Conservation (phyloP, 306 rosid genomes). For the Spatholobus suberectus region DNA sequence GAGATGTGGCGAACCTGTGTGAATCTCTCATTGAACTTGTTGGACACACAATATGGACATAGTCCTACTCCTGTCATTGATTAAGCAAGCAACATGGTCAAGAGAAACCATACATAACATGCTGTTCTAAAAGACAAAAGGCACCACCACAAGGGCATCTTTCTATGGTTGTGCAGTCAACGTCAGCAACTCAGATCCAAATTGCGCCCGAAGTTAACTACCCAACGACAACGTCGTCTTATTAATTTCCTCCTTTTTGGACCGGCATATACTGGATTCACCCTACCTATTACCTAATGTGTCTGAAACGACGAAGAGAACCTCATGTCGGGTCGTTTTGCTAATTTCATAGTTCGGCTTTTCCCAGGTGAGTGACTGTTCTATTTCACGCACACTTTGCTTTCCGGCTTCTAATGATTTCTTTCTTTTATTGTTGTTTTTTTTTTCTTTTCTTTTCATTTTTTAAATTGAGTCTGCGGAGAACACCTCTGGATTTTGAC, state of each 20-base stretch:
- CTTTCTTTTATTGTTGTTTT: not conserved
- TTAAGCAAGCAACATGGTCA: not conserved
- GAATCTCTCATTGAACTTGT: not conserved
- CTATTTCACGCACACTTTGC: not conserved
- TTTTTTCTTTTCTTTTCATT: no score
- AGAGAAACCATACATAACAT: not conserved
- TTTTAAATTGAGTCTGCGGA: not conserved
- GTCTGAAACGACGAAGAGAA: not conserved
- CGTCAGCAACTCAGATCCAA: constrained; percentile 47
- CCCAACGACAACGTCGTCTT: constrained; percentile 12
- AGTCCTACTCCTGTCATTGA: not conserved
- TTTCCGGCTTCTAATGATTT: not conserved
- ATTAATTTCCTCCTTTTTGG: not conserved
- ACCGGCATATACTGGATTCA: not conserved
- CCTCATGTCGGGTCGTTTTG: constrained; percentile 33
- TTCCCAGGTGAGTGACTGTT: constrained; percentile 31
- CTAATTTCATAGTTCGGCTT: constrained; percentile 22
- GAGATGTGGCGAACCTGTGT: not conserved
- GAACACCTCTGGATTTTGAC: not conserved
- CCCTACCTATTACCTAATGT: not conserved
- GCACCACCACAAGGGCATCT: not conserved
- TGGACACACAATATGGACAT: not conserved
- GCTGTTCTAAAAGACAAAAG: not conserved
- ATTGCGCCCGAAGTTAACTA: constrained; percentile 1
- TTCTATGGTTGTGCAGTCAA: constrained; percentile 36